Evolutionary conservation across 2,329 filamentous ascomycete genomes (phyloP).

Genomic region (Curvularia hawaiiensis): DNA sequence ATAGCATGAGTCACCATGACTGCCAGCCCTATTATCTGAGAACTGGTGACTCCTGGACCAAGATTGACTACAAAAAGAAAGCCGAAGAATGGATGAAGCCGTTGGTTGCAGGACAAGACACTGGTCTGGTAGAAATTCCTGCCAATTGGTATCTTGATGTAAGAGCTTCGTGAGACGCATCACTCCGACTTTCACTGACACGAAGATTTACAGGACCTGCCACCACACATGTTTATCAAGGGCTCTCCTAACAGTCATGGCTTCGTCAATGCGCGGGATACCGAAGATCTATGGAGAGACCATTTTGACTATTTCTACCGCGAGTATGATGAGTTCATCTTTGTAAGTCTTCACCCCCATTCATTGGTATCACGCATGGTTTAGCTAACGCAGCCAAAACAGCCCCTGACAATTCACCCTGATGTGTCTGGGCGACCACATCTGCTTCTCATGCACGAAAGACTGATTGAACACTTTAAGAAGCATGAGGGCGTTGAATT

Average conservation of each 20-base stretch:
- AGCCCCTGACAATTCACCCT: constrained; percentile 75
- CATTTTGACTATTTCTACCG: constrained; percentile 76
- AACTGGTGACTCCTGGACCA: constrained; percentile 69
- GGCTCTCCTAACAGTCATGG: constrained; percentile 67
- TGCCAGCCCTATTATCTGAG: constrained; percentile 67
- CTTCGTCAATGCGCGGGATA: constrained; percentile 59
- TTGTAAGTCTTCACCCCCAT: constrained; percentile 56
- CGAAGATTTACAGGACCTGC: constrained; percentile 45
- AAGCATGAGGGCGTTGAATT: constrained; percentile 66
- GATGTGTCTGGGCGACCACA: constrained; percentile 70
- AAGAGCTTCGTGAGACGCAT: background rate
- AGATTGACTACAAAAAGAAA: constrained; percentile 68
- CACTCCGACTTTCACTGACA: constrained; percentile 23
- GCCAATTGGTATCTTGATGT: constrained; percentile 66
- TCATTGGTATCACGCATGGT: background rate
- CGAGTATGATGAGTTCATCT: constrained; percentile 77
- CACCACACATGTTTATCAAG: constrained; percentile 76
- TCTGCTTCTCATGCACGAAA: constrained; percentile 73
- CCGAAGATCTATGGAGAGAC: constrained; percentile 68
- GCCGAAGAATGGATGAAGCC: constrained; percentile 71
- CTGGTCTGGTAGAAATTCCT: constrained; percentile 70
- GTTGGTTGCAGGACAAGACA: constrained; percentile 62
- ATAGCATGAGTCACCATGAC: constrained; percentile 69
- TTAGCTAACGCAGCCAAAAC: background rate
- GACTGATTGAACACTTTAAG: constrained; percentile 71